Evolutionary conservation across 2,329 filamentous ascomycete species (phyloP).

Genomic region (Teratosphaeriaceae sp.): DNA sequence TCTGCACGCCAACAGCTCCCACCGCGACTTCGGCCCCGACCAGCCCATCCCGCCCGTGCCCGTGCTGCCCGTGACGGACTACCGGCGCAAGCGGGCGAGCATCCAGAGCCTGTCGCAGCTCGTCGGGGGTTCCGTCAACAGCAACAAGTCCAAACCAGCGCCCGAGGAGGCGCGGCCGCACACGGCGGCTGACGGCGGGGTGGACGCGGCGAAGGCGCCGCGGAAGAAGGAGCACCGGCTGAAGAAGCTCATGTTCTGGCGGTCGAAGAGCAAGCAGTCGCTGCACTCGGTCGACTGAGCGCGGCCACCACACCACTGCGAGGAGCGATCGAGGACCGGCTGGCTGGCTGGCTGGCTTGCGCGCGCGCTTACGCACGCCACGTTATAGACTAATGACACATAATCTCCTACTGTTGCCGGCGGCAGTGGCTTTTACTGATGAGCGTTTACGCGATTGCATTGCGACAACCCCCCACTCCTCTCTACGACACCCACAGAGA

Average conservation of each 20-base stretch:
- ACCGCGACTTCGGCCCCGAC: conserved; percentile 32
- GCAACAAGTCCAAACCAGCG: conserved; percentile 57
- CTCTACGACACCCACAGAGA: no score
- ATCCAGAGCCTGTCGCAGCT: conserved; percentile 70
- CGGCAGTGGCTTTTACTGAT: conserved; percentile 8
- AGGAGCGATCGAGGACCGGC: no score
- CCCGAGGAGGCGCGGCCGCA: conserved; percentile 53
- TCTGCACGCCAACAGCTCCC: conserved; percentile 45
- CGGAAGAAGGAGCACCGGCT: conserved; percentile 65
- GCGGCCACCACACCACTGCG: no score
- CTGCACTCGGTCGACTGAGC: neutral
- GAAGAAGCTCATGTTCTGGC: conserved; percentile 76
- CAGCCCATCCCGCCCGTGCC: conserved; percentile 36
- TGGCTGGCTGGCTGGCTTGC: neutral
- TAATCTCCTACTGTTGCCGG: conserved; percentile 9
- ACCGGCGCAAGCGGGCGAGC: conserved; percentile 66
- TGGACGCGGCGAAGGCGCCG: conserved; percentile 34
- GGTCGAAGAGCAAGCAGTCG: conserved; percentile 41
- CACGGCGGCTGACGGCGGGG: no score
- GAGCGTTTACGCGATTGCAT: conserved; percentile 3
- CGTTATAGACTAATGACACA: neutral
- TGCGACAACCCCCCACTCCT: no score
- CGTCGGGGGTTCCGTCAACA: conserved; percentile 62
- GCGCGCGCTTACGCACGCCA: no score
- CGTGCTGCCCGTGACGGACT: conserved; percentile 34